Percentiles rank a stretch among this genome's conserved stretches.
phyloP scores from a whole-genome alignment of 2,329 filamentous ascomycete genomes.

The Tolypocladium paradoxum region DNA sequence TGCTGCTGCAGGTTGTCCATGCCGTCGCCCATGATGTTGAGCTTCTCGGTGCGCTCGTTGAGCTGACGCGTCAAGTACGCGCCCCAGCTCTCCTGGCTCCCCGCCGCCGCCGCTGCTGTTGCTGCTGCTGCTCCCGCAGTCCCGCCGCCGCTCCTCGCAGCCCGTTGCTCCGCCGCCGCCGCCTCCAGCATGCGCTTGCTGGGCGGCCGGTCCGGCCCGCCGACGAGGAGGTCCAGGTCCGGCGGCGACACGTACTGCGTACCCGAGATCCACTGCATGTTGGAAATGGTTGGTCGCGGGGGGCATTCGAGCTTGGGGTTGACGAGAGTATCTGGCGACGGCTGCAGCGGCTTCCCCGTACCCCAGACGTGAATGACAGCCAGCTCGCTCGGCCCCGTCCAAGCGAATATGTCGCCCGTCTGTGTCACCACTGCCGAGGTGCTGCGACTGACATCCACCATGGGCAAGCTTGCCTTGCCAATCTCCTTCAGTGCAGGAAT shows the following conservation, averaged over 20 bases:
- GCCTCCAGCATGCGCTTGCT: constrained; percentile 83
- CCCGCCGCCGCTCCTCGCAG: constrained; percentile 29
- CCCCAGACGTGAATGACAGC: constrained; percentile 80
- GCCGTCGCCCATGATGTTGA: constrained; percentile 71
- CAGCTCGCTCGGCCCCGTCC: constrained; percentile 80
- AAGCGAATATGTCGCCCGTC: constrained; percentile 75
- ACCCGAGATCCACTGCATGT: constrained; percentile 91
- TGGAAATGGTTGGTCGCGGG: constrained; percentile 83
- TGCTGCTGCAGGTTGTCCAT: constrained; percentile 76
- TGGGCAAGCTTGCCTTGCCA: constrained; percentile 52
- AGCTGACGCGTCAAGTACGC: constrained; percentile 80
- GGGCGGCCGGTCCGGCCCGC: constrained; percentile 76
- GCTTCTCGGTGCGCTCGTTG: constrained; percentile 80
- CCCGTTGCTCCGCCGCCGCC: constrained; percentile 61
- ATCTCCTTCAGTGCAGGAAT: constrained; percentile 86
- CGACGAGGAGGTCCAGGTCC: constrained; percentile 84
- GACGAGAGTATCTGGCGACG: constrained; percentile 60
- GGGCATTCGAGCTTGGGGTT: constrained; percentile 67
- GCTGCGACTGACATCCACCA: constrained; percentile 65
- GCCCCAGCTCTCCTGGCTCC: constrained; percentile 53
- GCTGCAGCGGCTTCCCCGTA: constrained; percentile 52
- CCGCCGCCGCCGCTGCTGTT: constrained; percentile 17
- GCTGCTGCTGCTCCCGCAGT: constrained; percentile 14
- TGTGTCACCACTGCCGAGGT: constrained; percentile 59
- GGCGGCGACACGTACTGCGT: constrained; percentile 81